Evolutionary conservation across 2,329 filamentous ascomycete genomes (phyloP).

Genomic region (Pseudogymnoascus sp.): DNA sequence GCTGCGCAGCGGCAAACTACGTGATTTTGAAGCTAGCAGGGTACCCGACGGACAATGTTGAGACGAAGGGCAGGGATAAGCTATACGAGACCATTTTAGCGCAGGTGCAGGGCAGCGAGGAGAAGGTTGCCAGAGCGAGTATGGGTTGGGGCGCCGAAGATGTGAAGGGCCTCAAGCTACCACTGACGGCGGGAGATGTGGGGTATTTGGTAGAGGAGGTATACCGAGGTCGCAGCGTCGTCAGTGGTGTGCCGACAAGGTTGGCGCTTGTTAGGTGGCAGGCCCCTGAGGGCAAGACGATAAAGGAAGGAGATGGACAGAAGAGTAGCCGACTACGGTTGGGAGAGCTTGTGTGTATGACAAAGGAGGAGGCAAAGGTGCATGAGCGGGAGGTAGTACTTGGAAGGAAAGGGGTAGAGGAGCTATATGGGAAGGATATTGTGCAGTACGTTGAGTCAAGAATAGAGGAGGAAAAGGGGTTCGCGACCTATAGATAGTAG

Average conservation of each 20-base stretch:
- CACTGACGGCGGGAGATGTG: conserved; percentile 70
- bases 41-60: conserved; percentile 79
- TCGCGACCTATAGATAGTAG: conserved; percentile 1
- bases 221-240: conserved; percentile 69
- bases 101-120: conserved; percentile 67
- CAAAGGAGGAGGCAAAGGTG: conserved; percentile 73
- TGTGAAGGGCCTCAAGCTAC: conserved; percentile 66
- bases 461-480: conserved; percentile 52
- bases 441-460: conserved; percentile 59
- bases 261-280: conserved; percentile 76
- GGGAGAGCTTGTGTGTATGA: conserved; percentile 78
- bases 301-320: conserved; percentile 64
- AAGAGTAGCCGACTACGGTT: conserved; percentile 63
- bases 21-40: conserved; percentile 73
- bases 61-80: conserved; percentile 76
- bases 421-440: conserved; percentile 64
- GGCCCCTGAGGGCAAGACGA: conserved; percentile 47
- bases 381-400: conserved; percentile 76
- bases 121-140: conserved; percentile 55
- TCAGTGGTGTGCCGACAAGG: conserved; percentile 74
- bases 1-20: conserved; percentile 84
- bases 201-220: conserved; percentile 87
- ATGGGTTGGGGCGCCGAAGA: conserved; percentile 35
- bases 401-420: conserved; percentile 55
- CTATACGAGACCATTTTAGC: conserved; percentile 81